Base-by-base conservation (phyloP, 1,284 basidiomycete species). In the Phlebopus sp. region DNA sequence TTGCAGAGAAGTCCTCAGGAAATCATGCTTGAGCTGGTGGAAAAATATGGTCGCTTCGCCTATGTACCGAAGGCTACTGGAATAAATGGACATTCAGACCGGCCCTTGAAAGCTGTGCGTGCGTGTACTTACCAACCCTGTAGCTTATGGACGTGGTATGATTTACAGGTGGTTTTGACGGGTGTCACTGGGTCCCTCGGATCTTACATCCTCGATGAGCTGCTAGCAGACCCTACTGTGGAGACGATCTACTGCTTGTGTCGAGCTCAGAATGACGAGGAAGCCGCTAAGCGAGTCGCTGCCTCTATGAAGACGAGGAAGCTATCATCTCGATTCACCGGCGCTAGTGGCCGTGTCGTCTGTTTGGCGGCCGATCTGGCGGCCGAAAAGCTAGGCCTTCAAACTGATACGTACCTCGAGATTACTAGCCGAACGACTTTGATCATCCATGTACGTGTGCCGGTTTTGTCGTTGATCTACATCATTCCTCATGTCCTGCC, bases 121-220 rank as follows among this genome's bases (percentile, higher is more conserved):
- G 4, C n/a, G 6, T n/a, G 6, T 9, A 41, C 17, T 25, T 34
- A 32, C 41, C 6, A 10, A 15, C 37, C 3, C 15, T 41, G 5
- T 13, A 31, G 14, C 5, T 19, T 13, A 11, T 19, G 13, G 7
- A 27, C 23, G 30, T 31, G 42, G 37, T 27, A 13, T 29, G 13
- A 44, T n/a, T 32, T 3, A 10, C 52, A 69, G 60, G 51, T 60
- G 23, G 67, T 79, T 3, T 66, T 85, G 23, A 84, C 82, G 0
- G 82, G 82, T 4, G 78, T 75, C 0, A 82, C 82, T 1, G 82
- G 82, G 0, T 78, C 77, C 0, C 72, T 85, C 5, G 83, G 83
- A 3, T 79, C 81, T 1, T 76, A 82, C 47, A 69, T 84, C 10
- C 71, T 85, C 15, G 61, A 70, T 25, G 70, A 76, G 43, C 69